Percentiles rank a stretch among this genome's conserved stretches.
phyloP scores from a whole-genome alignment of 352 stramenopile genomes.

The Blastocystis sp. region DNA sequence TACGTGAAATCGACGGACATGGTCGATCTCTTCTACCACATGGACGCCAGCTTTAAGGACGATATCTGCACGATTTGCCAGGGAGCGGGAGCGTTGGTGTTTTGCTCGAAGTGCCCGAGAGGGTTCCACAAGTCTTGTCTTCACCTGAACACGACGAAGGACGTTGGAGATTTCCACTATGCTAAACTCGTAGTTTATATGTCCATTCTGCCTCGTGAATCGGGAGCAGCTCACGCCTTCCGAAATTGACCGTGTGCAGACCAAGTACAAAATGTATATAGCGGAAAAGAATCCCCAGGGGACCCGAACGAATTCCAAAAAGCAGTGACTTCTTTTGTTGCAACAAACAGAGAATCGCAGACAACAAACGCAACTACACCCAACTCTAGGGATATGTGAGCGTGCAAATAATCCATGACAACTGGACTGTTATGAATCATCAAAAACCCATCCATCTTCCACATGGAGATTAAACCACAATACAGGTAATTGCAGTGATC shows the following conservation, averaged over 20 bases:
- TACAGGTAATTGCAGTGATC: too few relatives aligned
- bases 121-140: conserved; percentile 48
- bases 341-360: too few relatives aligned
- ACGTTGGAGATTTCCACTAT: neutral
- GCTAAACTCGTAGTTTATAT: conserved; percentile 33
- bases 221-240: conserved; percentile 5
- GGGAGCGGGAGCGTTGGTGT: conserved; percentile 2
- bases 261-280: conserved; percentile 25
- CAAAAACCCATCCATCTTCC: too few relatives aligned
- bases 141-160: neutral
- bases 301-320: too few relatives aligned
- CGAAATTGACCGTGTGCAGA: conserved; percentile 7
- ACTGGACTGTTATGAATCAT: too few relatives aligned
- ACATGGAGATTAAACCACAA: too few relatives aligned
- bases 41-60: conserved; percentile 59
- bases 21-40: conserved; percentile 56
- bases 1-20: conserved; percentile 33
- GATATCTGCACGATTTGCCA: conserved; percentile 55
- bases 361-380: too few relatives aligned
- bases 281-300: too few relatives aligned
- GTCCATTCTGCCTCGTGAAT: conserved; percentile 56
- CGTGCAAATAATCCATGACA: too few relatives aligned
- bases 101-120: conserved; percentile 49
- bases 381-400: too few relatives aligned
- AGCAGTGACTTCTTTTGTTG: too few relatives aligned